A percentile compares a stretch with the other conserved stretches of the same genome.
These are phyloP conservation scores for Fusarium praegraminearum DNA, from an alignment of 2,329 filamentous ascomycete species.

Conservation along the genomic window DNA sequence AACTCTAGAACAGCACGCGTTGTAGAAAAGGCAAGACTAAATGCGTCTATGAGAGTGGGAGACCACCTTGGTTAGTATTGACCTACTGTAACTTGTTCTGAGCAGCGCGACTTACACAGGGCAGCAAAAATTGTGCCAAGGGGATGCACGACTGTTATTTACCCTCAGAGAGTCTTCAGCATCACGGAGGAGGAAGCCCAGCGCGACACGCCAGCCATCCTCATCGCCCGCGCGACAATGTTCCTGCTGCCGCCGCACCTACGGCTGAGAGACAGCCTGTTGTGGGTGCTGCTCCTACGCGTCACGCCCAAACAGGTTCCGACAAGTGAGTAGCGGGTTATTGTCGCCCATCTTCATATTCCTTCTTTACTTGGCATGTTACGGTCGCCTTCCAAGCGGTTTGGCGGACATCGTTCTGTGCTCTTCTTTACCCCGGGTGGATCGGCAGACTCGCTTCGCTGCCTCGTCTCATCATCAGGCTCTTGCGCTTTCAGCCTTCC, in stretches of 20 bases:
- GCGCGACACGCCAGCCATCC: conserved; percentile 60
- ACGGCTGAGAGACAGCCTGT: conserved; percentile 58
- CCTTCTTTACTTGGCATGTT: conserved; percentile 7
- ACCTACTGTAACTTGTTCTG: background rate
- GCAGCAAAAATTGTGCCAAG: conserved; percentile 69
- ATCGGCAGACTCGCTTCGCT: conserved; percentile 37
- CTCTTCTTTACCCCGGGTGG: conserved; percentile 27
- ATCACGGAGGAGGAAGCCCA: conserved; percentile 70
- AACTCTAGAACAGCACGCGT: conserved; percentile 48
- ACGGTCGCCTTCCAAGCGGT: conserved; percentile 6
- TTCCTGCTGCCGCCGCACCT: conserved; percentile 65
- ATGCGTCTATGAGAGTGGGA: conserved; percentile 72
- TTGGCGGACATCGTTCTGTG: background rate
- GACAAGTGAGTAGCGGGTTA: conserved; percentile 65
- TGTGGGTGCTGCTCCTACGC: conserved; percentile 58
- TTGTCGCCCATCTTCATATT: conserved; percentile 13
- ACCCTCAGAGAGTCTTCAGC: conserved; percentile 69
- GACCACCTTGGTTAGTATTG: conserved; percentile 62
- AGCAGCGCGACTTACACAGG: background rate
- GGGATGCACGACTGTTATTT: conserved; percentile 74
- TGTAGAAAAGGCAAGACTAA: conserved; percentile 74
- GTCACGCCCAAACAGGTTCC: conserved; percentile 60
- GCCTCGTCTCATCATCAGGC: conserved; percentile 34
- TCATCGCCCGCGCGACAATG: conserved; percentile 65
- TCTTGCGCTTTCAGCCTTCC: conserved; percentile 32